Percentiles rank a stretch among this genome's conserved stretches.
Evolutionary conservation across 352 stramenopile genomes (phyloP).

Genomic region (Phytophthora sojae): DNA sequence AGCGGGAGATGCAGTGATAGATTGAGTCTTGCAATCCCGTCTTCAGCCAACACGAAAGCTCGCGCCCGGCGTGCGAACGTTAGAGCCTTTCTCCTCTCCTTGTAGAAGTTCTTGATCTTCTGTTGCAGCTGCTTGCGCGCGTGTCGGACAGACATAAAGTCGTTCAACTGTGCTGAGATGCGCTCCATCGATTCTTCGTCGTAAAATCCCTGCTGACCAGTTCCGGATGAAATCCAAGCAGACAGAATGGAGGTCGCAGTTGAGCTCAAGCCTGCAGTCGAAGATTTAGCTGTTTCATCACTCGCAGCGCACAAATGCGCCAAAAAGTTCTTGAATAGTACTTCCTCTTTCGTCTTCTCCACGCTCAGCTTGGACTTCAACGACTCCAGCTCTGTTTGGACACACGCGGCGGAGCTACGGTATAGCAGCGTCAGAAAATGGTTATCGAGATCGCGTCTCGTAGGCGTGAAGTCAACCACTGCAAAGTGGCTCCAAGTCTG

Average conservation of each 20-base stretch:
- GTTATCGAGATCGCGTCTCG: conserved; percentile 43
- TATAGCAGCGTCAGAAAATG: conserved; percentile 46
- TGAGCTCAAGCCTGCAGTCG: conserved; percentile 5
- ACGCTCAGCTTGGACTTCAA: conserved; percentile 17
- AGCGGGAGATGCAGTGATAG: conserved; percentile 26
- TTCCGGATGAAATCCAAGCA: conserved; percentile 31
- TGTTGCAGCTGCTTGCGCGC: conserved; percentile 27
- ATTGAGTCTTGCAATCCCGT: conserved; percentile 23
- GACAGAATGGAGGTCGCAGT: conserved; percentile 28
- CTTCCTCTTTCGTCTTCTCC: conserved; percentile 28
- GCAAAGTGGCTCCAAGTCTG: conserved; percentile 63
- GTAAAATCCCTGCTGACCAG: conserved; percentile 24
- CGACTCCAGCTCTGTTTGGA: conserved; percentile 31
- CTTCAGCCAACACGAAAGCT: conserved; percentile 36
- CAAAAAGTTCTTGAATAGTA: conserved; percentile 25
- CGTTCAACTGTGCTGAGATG: conserved; percentile 40
- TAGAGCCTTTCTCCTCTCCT: conserved; percentile 11
- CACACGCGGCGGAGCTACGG: not conserved
- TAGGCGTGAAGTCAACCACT: conserved; percentile 55
- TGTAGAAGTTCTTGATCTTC: conserved; percentile 15
- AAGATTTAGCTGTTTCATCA: conserved; percentile 21
- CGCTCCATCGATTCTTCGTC: conserved; percentile 40
- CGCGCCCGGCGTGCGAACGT: conserved; percentile 32
- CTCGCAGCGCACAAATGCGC: conserved; percentile 28
- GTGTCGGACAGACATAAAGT: conserved; percentile 28